Conservation (phyloP, 257 asterid genomes). For the Solanum dulcamara region DNA sequence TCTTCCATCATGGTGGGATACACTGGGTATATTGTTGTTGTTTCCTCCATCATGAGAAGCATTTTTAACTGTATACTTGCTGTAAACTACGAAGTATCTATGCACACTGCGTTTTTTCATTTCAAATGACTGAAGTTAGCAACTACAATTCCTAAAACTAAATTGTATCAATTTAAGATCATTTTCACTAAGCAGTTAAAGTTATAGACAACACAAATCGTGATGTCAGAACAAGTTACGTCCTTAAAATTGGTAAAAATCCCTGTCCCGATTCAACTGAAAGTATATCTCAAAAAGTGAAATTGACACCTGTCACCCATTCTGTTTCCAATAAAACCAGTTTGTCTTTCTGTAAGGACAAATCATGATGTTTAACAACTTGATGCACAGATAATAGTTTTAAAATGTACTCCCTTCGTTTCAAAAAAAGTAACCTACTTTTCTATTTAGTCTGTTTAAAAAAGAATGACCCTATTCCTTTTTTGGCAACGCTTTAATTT, state of each 20-base stretch:
- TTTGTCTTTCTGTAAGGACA: neutral
- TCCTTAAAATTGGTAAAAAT: neutral
- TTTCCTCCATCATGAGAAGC: neutral
- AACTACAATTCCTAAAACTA: neutral
- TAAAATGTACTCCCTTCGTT: too few relatives aligned
- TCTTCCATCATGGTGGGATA: neutral
- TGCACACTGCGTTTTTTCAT: neutral
- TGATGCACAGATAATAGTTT: neutral
- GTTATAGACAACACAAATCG: neutral
- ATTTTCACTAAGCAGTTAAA: neutral
- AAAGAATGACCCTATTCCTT: too few relatives aligned
- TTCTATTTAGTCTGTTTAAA: too few relatives aligned
- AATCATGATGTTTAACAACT: neutral
- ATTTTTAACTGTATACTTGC: neutral
- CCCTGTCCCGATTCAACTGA: neutral
- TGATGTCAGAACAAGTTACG: neutral
- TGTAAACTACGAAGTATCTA: neutral
- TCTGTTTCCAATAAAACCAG: neutral
- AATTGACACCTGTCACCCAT: neutral
- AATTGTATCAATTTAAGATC: neutral
- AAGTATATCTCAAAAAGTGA: neutral
- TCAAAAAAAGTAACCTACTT: too few relatives aligned
- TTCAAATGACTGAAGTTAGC: neutral
- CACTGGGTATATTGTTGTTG: neutral
- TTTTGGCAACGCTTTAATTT: too few relatives aligned